Evolutionary conservation across 2,329 filamentous ascomycete species (phyloP).

Genomic region (Ceratocystis destructans): DNA sequence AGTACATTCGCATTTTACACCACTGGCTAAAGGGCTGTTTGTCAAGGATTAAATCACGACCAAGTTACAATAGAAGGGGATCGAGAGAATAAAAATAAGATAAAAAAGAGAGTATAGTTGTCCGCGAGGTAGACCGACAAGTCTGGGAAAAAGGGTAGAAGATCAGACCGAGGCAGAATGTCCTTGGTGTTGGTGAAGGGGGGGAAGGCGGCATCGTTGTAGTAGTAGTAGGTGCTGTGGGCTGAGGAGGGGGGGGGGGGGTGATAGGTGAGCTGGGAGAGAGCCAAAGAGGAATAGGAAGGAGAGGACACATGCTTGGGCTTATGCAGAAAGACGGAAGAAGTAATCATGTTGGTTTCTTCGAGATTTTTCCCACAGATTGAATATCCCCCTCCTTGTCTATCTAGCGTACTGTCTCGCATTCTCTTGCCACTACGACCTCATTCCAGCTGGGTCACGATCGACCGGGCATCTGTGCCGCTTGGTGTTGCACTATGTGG

Average conservation of each 20-base stretch:
- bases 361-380: not conserved
- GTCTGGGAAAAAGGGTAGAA: not conserved
- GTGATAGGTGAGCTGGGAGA: not conserved
- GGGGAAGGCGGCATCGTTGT: not conserved
- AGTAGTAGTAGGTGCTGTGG: not conserved
- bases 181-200: not conserved
- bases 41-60: not conserved
- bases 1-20: too few species aligned
- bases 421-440: not conserved
- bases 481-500: not conserved
- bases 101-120: not conserved
- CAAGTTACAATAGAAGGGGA: not conserved
- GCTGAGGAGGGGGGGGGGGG: not conserved
- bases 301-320: not conserved
- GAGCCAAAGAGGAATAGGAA: not conserved
- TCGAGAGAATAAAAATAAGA: not conserved
- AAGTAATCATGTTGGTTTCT: not conserved
- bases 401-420: not conserved
- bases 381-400: not conserved
- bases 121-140: not conserved
- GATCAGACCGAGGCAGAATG: not conserved
- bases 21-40: not conserved
- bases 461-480: constrained; percentile 1
- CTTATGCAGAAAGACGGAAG: not conserved
- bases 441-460: not conserved